Evolutionary conservation across 2,329 filamentous ascomycete genomes (phyloP).

Genomic region (Alternaria postmessia): DNA sequence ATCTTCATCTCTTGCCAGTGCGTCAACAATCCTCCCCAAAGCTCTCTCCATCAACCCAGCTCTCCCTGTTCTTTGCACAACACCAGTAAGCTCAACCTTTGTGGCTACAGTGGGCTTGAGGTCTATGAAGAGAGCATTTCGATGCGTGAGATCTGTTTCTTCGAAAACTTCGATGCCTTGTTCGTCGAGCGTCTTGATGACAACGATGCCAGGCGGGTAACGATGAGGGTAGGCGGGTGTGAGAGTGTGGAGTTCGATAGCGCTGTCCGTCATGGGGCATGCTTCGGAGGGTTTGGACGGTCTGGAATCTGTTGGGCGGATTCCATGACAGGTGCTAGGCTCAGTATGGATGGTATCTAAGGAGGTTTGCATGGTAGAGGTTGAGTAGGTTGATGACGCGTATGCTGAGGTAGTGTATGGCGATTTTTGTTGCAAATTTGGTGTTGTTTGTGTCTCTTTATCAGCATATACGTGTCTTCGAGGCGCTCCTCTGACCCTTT

Average conservation of each 20-base stretch:
- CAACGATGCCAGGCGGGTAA: conserved; percentile 1
- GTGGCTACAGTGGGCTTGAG: not conserved
- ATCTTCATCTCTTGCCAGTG: not conserved
- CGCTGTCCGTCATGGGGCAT: not conserved
- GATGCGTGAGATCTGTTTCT: not conserved
- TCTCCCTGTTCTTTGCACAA: not conserved
- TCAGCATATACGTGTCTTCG: not conserved
- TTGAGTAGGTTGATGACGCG: not conserved
- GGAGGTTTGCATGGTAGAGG: not conserved
- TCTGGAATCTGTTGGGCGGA: not conserved
- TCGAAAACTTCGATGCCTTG: conserved; percentile 1
- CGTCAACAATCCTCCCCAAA: not conserved
- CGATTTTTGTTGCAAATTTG: too few relatives aligned
- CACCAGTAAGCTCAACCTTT: not conserved
- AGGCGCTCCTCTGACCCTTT: not conserved
- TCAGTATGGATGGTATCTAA: not conserved
- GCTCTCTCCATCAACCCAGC: not conserved
- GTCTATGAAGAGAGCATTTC: not conserved
- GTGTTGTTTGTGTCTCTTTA: not conserved
- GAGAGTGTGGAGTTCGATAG: not conserved
- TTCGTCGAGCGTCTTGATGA: conserved; percentile 7
- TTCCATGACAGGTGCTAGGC: not conserved
- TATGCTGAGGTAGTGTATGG: not conserved
- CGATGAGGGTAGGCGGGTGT: not conserved
- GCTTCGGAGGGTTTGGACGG: not conserved